Evolutionary conservation across 768 basidiomycete species (phyloP).

Genomic region (Leccinum pellstonianum): DNA sequence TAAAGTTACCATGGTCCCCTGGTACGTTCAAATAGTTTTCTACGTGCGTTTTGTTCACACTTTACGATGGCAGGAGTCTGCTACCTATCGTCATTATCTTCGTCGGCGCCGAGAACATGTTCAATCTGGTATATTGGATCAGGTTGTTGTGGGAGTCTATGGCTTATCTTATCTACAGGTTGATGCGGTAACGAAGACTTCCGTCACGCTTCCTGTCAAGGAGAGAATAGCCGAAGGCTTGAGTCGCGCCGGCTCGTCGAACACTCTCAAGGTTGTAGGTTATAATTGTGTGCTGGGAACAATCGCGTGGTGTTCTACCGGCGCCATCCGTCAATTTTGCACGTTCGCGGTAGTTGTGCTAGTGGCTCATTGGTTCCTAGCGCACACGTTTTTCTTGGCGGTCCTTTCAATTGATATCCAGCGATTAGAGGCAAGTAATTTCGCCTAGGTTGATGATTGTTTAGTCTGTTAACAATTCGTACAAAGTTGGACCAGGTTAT

Average conservation of each 20-base stretch:
- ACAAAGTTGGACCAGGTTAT: constrained; percentile 80
- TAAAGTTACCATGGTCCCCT: constrained; percentile 86
- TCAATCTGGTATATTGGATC: constrained; percentile 69
- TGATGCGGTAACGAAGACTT: constrained; percentile 80
- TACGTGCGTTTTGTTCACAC: constrained; percentile 8
- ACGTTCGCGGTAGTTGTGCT: constrained; percentile 91
- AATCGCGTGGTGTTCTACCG: constrained; percentile 70
- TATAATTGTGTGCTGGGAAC: constrained; percentile 80
- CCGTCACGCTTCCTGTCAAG: constrained; percentile 84
- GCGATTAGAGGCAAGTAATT: constrained; percentile 66
- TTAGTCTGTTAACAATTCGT: constrained; percentile 13
- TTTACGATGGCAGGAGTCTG: constrained; percentile 56
- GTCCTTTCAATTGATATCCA: constrained; percentile 96
- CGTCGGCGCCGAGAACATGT: constrained; percentile 97
- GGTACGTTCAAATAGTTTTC: constrained; percentile 45
- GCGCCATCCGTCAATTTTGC: constrained; percentile 90
- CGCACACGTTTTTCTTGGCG: constrained; percentile 93
- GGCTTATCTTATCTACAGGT: constrained; percentile 48
- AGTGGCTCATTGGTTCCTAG: constrained; percentile 95
- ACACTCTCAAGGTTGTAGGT: constrained; percentile 86
- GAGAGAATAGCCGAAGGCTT: constrained; percentile 90
- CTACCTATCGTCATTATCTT: constrained; percentile 94
- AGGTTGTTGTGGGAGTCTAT: constrained; percentile 10
- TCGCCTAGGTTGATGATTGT: not conserved
- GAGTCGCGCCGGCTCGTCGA: constrained; percentile 85